Evolutionary conservation across 352 stramenopile species (phyloP).

Genomic region (Peronospora destructor): DNA sequence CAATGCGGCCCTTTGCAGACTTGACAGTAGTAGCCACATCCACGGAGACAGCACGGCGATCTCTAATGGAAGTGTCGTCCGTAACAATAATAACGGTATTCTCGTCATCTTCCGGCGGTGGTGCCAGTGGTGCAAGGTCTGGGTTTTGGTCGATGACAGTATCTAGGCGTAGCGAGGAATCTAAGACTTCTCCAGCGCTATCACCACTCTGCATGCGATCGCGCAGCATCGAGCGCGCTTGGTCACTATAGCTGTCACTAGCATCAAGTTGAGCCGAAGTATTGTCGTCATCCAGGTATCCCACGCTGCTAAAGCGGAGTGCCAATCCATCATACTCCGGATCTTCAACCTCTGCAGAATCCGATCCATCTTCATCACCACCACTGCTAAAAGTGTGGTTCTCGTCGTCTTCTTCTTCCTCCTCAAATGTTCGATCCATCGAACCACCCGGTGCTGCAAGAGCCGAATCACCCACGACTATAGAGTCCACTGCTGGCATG

Average conservation of each 20-base stretch:
- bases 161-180: conserved; percentile 19
- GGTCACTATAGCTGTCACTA: conserved; percentile 8
- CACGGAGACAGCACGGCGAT: conserved; percentile 33
- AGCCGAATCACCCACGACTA: conserved; percentile 30
- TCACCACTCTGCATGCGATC: conserved; percentile 35
- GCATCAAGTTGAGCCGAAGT: conserved; percentile 15
- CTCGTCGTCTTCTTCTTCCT: conserved; percentile 42
- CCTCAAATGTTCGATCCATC: conserved; percentile 32
- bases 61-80: conserved; percentile 17
- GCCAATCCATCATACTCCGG: conserved; percentile 27
- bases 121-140: conserved; percentile 20
- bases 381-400: conserved; percentile 20
- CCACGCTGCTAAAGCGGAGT: conserved; percentile 28
- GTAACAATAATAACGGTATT: conserved; percentile 1
- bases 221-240: conserved; percentile 25
- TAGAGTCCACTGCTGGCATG: conserved; percentile 31
- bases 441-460: conserved; percentile 18
- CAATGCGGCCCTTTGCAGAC: conserved; percentile 53
- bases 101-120: conserved; percentile 14
- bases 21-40: conserved; percentile 55
- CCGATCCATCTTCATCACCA: conserved; percentile 29
- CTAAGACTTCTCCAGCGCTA: conserved; percentile 32
- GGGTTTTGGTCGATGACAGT: conserved; percentile 13
- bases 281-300: conserved; percentile 34
- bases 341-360: conserved; percentile 22